A percentile compares a stretch with the other conserved stretches of the same genome.
Evolutionary conservation across 345 rosid species (phyloP).

Genomic region (Eucalyptus curtisii): DNA sequence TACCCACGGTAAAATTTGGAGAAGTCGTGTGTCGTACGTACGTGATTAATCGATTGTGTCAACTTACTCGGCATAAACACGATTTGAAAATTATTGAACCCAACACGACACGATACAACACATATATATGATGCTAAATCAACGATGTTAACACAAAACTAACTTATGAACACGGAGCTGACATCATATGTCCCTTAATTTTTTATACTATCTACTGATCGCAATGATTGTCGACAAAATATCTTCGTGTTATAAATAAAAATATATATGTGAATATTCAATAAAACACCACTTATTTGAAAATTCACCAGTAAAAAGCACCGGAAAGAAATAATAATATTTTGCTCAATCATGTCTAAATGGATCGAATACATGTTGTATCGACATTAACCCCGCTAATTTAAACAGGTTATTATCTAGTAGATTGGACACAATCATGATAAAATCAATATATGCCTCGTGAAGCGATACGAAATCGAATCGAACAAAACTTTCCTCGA

Average conservation of each 20-base stretch:
- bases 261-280: neutral
- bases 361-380: neutral
- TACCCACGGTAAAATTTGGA: neutral
- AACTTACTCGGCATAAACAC: accelerated
- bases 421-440: too few relatives aligned
- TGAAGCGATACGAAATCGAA: accelerated
- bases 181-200: neutral
- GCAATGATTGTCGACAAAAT: accelerated
- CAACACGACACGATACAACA: neutral
- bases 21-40: accelerated
- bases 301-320: accelerated
- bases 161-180: accelerated
- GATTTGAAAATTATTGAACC: accelerated
- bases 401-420: neutral
- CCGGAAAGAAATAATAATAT: accelerated
- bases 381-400: accelerated
- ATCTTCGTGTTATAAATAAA: neutral
- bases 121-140: accelerated
- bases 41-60: accelerated
- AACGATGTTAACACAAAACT: neutral
- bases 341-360: neutral
- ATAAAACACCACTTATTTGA: neutral
- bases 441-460: accelerated
- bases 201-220: accelerated
- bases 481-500: neutral